Evolutionary conservation across 495 filamentous ascomycete genomes (phyloP), one percentile per base, ranked within the genome.

Genomic region (Podospora bellae-mahoneyi): DNA sequence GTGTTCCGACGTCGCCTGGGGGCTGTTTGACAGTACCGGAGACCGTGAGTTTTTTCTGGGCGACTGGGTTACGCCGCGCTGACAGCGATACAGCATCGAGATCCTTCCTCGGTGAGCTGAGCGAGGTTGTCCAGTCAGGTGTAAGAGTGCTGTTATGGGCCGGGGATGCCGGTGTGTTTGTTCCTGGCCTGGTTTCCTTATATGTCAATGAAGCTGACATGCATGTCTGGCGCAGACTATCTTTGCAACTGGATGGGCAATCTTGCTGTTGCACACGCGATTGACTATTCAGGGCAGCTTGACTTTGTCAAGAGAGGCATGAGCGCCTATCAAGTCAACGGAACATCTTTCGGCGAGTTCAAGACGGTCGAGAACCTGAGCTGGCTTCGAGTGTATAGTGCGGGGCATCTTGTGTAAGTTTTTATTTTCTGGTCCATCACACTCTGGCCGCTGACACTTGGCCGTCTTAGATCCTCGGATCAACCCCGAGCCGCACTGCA

Each of bases 201-300:
- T 20, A 3, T 7, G 30, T 7, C 4, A 32, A 32, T 4, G 23
- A 58, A 26, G 23, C 55, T 58, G 55, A 58, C 55, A 58, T 58
- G 55, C 55, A 23, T 58, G 15, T 0, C 6, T 62, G 84, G 85
- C 67, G 81, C 82, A 66, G 85, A 87, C 71, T 87, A 78, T 77
- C 84, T 86, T 69, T 87, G 83, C 71, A 87, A 88, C 74, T 86
- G 83, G 81, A 73, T 80, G 39, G 85, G 85, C 28, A 76, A 67
- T 13, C 73, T 80, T 9, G 76, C 67, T 0, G 81, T 79, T 26
- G 84, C 82, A 20, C 77, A 87, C 54, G 76, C 77, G 0, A 74
- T 85, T 19, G 48, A 70, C 34, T 86, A 79, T 64, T 16, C 69
- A 2, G 80, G 80, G 65, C 71, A 53, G 76, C 76, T 53, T 48